Percentiles rank a stretch among this genome's conserved stretches.
These are phyloP conservation scores for Kodamaea kakaduensis DNA, from an alignment of 805 yeast species.

Conservation along the genomic window DNA sequence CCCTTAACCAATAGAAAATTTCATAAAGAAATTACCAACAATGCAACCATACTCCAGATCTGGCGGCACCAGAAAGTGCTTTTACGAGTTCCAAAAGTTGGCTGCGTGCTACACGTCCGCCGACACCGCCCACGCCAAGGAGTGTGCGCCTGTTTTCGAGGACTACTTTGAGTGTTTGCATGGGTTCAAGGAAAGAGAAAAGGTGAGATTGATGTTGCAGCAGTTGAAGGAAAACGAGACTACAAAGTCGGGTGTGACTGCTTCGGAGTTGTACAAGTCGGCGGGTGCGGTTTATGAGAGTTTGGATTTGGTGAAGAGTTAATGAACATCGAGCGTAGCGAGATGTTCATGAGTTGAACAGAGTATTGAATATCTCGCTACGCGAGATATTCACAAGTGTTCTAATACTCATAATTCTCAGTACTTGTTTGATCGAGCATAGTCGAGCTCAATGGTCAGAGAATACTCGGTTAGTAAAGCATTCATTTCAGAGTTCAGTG, in stretches of 20 bases:
- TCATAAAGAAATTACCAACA: constrained; percentile 6
- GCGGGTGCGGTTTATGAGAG: constrained; percentile 41
- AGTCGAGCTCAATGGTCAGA: too few species aligned
- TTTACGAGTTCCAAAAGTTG: constrained; percentile 44
- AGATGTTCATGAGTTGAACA: not conserved
- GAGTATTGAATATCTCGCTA: not conserved
- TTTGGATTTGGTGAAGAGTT: constrained; percentile 34
- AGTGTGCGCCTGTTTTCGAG: constrained; percentile 41
- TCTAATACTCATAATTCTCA: not conserved
- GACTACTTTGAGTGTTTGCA: constrained; percentile 47
- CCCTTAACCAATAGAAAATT: constrained; percentile 8
- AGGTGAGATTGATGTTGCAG: constrained; percentile 41
- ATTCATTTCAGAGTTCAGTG: too few species aligned
- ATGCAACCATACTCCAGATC: constrained; percentile 48
- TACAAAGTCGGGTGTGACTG: constrained; percentile 38
- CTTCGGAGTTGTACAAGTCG: constrained; percentile 40
- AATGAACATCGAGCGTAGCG: too few species aligned
- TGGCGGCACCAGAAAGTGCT: constrained; percentile 47
- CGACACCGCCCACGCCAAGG: constrained; percentile 38
- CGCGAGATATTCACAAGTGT: not conserved
- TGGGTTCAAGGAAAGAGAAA: constrained; percentile 45
- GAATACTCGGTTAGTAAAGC: too few species aligned
- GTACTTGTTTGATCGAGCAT: too few species aligned
- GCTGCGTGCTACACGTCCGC: constrained; percentile 44
- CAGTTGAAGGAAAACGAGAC: constrained; percentile 43